Base-by-base conservation (phyloP, 2,329 filamentous ascomycete species). In the Aspergillus candidus region DNA sequence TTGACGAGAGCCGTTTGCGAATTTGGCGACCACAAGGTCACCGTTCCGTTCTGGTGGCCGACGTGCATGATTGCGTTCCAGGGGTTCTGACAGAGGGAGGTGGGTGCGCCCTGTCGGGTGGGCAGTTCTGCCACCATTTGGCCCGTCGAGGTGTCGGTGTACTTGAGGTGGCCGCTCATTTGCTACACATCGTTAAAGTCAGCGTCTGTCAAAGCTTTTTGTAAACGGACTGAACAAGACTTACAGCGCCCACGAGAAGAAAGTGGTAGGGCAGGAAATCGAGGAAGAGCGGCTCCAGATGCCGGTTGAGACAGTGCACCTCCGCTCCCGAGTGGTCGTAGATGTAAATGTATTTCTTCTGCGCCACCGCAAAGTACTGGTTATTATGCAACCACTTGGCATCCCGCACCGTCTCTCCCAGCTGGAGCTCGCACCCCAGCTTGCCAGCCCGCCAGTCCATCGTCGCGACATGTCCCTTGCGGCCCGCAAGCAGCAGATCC, bases 221-320 rank as follows among this genome's bases (percentile, higher is more conserved):
- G 10, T 12, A 4, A 5, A 8, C 13, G 6, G n/a, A 12, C 14
- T n/a, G 18, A 27, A 13, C 2, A 6, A 6, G 10, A 7, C 82
- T 73, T 68, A 86, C 84, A 58, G 91, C 78, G 13, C 89, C 94
- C 13, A 87, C 86, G 38, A 98, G 76, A 34, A 98, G 80, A 65
- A 94, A 98, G 65, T 98, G 93, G 63, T 96, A 97, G 1, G 91
- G 91, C 11, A 97, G 73, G 62, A 96, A 98, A 67, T 97, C 88
- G 77, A 98, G 88, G 66, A 94, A 84, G 11, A 86, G 85, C 11
- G 94, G 87, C 65, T 98, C 93, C 49, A 87, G 79, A 63, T 95
- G 91, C 65, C 93, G 93, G 67, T 83, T 83, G 60, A 98, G 71
- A 62, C 87, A 90, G 66, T 98, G 93, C 43, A 98, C 72, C 70